Conservation (phyloP, 2,329 filamentous ascomycete species). For the Metarhizium guizhouense region DNA sequence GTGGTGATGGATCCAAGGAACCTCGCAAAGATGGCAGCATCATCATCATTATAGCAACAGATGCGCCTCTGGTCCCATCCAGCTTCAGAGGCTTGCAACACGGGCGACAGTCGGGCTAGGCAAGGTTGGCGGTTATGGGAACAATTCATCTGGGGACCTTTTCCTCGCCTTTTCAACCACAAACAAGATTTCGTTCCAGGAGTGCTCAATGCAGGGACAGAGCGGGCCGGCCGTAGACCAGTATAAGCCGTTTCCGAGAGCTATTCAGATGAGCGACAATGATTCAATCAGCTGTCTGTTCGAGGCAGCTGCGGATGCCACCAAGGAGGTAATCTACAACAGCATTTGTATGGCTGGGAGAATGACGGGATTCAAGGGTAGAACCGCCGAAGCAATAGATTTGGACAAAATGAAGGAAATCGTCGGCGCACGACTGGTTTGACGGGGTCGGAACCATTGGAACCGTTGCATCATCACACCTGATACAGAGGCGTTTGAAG, state of each 20-base stretch:
- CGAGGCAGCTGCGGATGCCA: conserved; percentile 51
- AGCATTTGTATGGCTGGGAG: conserved; percentile 51
- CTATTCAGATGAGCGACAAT: conserved; percentile 37
- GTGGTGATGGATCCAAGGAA: not conserved
- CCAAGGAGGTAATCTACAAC: conserved; percentile 59
- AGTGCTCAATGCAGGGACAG: conserved; percentile 9
- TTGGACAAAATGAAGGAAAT: conserved; percentile 37
- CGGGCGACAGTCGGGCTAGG: conserved; percentile 53
- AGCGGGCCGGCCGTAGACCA: conserved; percentile 5
- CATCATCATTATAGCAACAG: conserved; percentile 23
- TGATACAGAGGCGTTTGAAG: not conserved
- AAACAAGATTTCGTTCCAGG: conserved; percentile 34
- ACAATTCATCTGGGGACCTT: conserved; percentile 56
- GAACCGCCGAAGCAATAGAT: conserved; percentile 39
- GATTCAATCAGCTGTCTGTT: conserved; percentile 52
- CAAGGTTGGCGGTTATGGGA: conserved; percentile 51
- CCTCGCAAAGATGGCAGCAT: conserved; percentile 26
- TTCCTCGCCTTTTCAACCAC: conserved; percentile 59
- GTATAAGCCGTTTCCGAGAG: conserved; percentile 16
- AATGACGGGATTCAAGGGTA: conserved; percentile 43
- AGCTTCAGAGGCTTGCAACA: conserved; percentile 41
- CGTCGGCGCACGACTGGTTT: conserved; percentile 26
- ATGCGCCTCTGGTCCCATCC: conserved; percentile 22
- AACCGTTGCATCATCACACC: not conserved
- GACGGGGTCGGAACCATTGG: conserved; percentile 4